Percentiles rank a stretch among this genome's conserved stretches.
These are phyloP conservation scores for Vaccinium vitisidaea DNA, from an alignment of 148 eudicot species.

Conservation along the genomic window DNA sequence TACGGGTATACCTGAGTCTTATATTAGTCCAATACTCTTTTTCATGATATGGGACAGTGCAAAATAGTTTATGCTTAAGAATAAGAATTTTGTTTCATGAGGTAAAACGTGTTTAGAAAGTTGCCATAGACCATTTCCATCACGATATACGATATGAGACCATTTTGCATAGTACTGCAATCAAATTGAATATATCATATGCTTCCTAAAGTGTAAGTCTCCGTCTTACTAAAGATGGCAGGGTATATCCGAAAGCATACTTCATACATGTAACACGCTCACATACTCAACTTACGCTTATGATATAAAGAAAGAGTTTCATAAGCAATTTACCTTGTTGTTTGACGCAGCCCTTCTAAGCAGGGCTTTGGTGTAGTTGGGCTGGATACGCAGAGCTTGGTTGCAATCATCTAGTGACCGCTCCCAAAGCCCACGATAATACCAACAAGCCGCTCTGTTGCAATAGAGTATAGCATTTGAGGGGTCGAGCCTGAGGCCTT, in stretches of 20 bases:
- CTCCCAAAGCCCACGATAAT: conserved; percentile 74
- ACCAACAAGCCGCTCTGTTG: conserved; percentile 97
- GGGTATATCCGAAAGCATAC: neutral
- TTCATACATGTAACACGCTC: neutral
- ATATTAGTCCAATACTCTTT: neutral
- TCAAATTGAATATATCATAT: neutral
- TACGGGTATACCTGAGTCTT: neutral
- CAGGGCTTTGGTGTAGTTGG: conserved; percentile 82
- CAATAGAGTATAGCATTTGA: conserved; percentile 77
- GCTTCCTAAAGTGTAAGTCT: neutral
- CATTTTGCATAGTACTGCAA: neutral
- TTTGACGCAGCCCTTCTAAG: conserved; percentile 83
- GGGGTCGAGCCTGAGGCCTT: conserved; percentile 78
- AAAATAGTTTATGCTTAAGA: neutral
- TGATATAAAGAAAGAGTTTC: neutral
- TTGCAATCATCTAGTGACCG: conserved; percentile 78
- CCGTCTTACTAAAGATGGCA: neutral
- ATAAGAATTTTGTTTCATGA: neutral
- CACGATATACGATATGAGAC: neutral
- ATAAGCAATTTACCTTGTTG: conserved; percentile 50
- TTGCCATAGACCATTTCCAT: neutral
- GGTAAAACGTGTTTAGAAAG: neutral
- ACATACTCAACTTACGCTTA: neutral
- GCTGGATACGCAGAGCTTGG: conserved; percentile 70
- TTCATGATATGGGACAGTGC: neutral